Evolutionary conservation across 352 stramenopile species (phyloP).

Genomic region (Phytophthora pistaciae): DNA sequence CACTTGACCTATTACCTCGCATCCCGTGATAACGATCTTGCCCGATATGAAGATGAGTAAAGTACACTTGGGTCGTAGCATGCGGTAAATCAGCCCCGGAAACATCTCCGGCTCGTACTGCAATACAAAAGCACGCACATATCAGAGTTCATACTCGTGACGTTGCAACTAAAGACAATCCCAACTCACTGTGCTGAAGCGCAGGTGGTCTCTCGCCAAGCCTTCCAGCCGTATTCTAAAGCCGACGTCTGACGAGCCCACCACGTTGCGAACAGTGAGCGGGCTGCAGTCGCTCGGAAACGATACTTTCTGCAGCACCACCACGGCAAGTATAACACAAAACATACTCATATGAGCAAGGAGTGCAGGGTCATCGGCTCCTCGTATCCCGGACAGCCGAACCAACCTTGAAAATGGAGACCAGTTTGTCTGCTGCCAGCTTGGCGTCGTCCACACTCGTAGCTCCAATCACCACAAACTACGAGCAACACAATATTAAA

Average conservation of each 20-base stretch:
- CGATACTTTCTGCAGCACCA: conserved; percentile 61
- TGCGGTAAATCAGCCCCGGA: conserved; percentile 98
- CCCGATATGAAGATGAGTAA: conserved; percentile 99
- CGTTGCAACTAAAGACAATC: neutral
- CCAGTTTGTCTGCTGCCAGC: conserved; percentile 62
- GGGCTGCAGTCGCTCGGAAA: conserved; percentile 52
- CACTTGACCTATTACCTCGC: conserved; percentile 54
- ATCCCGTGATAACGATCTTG: conserved; percentile 98
- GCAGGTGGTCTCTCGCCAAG: conserved; percentile 60
- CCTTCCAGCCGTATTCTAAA: conserved; percentile 86
- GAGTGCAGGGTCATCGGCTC: neutral
- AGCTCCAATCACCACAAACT: conserved; percentile 76
- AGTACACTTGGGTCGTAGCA: conserved; percentile 98
- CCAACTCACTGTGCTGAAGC: conserved; percentile 71
- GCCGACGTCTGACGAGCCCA: conserved; percentile 93
- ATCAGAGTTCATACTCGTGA: conserved; percentile 1
- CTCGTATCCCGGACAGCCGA: neutral
- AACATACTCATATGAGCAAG: neutral
- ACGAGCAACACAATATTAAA: neutral
- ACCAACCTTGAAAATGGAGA: conserved; percentile 64
- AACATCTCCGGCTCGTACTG: conserved; percentile 99
- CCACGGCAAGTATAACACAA: neutral
- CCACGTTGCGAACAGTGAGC: conserved; percentile 86
- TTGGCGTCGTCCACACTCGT: conserved; percentile 49
- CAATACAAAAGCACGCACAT: neutral